A percentile compares a stretch with the other conserved stretches of the same genome.
Evolutionary conservation across 805 yeast genomes (phyloP).

Genomic region (Wickerhamiella vanderwaltii): DNA sequence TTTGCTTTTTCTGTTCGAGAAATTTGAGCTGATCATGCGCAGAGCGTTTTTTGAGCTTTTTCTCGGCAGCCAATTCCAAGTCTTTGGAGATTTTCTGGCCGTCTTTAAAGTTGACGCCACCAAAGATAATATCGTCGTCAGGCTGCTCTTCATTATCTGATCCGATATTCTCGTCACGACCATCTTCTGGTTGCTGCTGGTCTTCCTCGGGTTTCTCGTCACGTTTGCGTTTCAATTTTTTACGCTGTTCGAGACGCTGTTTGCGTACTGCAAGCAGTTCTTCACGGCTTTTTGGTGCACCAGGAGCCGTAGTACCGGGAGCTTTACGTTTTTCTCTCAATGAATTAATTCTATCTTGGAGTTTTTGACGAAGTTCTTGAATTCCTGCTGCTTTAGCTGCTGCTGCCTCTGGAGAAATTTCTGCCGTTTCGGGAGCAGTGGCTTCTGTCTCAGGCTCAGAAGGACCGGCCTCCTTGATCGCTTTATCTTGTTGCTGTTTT

Average conservation of each 20-base stretch:
- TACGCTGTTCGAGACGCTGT: conserved; percentile 32
- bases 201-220: conserved; percentile 29
- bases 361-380: conserved; percentile 60
- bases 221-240: conserved; percentile 24
- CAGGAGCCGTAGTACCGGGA: conserved; percentile 67
- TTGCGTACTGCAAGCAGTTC: conserved; percentile 33
- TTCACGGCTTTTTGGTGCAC: conserved; percentile 62
- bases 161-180: conserved; percentile 27
- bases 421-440: conserved; percentile 27
- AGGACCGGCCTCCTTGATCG: background rate
- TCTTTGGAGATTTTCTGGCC: conserved; percentile 73
- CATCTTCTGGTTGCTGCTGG: conserved; percentile 29
- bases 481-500: background rate
- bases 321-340: conserved; percentile 80
- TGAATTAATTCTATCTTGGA: conserved; percentile 57
- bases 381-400: conserved; percentile 31
- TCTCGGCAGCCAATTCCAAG: conserved; percentile 39
- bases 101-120: conserved; percentile 70
- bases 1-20: conserved; percentile 61
- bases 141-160: conserved; percentile 25
- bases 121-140: conserved; percentile 47
- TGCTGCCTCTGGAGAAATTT: conserved; percentile 15
- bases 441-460: conserved; percentile 13
- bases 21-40: conserved; percentile 79
- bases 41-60: conserved; percentile 52